Conservation (phyloP, 2,329 filamentous ascomycete genomes). For the Diaporthe vaccinii region DNA sequence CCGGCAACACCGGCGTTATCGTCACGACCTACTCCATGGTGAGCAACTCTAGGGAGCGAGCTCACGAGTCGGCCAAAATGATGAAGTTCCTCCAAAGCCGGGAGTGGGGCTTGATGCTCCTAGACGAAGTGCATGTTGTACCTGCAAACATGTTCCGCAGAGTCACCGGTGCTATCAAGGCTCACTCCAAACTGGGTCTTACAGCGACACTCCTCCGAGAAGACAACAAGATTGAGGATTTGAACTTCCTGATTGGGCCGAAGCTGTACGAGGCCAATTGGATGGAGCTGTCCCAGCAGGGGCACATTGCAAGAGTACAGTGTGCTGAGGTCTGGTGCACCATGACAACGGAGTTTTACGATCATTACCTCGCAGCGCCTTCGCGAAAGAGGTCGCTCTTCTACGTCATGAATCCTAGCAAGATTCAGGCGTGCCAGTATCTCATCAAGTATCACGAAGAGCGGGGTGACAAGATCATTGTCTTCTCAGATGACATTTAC, state of each 20-base stretch:
- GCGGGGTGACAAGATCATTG: slow-evolving; percentile 96
- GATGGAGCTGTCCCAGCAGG: slow-evolving; percentile 98
- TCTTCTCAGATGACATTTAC: slow-evolving; percentile 98
- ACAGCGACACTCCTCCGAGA: slow-evolving; percentile 95
- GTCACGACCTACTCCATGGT: slow-evolving; percentile 99
- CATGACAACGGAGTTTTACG: slow-evolving; percentile 98
- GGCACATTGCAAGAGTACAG: slow-evolving; percentile 96
- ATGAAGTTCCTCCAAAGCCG: slow-evolving; percentile 92
- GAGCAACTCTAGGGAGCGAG: slow-evolving; percentile 87
- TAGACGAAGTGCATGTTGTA: slow-evolving; percentile 98
- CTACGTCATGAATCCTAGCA: slow-evolving; percentile 97
- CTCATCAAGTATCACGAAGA: slow-evolving; percentile 98
- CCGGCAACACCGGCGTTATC: slow-evolving; percentile 92
- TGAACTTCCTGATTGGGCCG: slow-evolving; percentile 97
- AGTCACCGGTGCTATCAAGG: slow-evolving; percentile 92
- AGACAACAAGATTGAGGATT: slow-evolving; percentile 97
- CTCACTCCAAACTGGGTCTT: slow-evolving; percentile 93
- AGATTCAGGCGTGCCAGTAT: slow-evolving; percentile 97
- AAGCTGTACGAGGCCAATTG: slow-evolving; percentile 99
- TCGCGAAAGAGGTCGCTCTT: slow-evolving; percentile 66
- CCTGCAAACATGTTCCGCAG: slow-evolving; percentile 96
- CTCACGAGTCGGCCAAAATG: slow-evolving; percentile 95
- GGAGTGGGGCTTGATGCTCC: slow-evolving; percentile 97
- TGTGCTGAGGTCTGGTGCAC: slow-evolving; percentile 99
- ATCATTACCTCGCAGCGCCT: slow-evolving; percentile 85